phyloP scores from a whole-genome alignment of 1,139 yeast species.

The Scheffersomyces lignicola region DNA sequence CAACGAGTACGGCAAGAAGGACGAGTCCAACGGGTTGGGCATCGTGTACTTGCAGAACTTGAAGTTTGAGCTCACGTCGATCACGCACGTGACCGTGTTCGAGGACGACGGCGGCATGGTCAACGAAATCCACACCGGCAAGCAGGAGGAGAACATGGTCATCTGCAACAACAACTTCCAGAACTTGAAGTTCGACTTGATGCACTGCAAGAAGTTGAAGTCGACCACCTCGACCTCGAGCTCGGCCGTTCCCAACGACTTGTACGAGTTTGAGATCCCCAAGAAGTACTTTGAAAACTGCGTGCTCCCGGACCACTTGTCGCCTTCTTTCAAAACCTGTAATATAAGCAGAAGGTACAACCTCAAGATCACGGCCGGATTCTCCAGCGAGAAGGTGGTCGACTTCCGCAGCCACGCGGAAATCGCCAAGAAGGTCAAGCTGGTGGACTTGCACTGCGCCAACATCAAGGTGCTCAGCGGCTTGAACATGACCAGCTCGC shows the following conservation, averaged over 20 bases:
- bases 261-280: constrained; percentile 51
- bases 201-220: constrained; percentile 28
- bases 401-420: constrained; percentile 22
- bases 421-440: constrained; percentile 20
- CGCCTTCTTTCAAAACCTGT: constrained; percentile 61
- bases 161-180: constrained; percentile 34
- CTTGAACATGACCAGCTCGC: constrained; percentile 26
- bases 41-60: constrained; percentile 42
- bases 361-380: constrained; percentile 44
- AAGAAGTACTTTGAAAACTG: constrained; percentile 38
- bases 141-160: constrained; percentile 25
- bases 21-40: constrained; percentile 50
- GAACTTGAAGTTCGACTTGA: constrained; percentile 43
- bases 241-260: constrained; percentile 13
- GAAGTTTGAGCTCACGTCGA: constrained; percentile 31
- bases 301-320: constrained; percentile 47
- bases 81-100: constrained; percentile 36
- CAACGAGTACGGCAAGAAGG: constrained; percentile 35
- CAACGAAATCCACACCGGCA: constrained; percentile 30
- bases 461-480: constrained; percentile 47
- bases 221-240: constrained; percentile 26
- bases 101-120: constrained; percentile 27
- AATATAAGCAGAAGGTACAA: constrained; percentile 53
- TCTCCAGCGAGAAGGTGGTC: constrained; percentile 34
- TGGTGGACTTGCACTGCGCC: constrained; percentile 34